Evolutionary conservation across 176 grass and related monocot species (phyloP), one percentile per base, ranked within the genome.

Genomic region (Musa acuminata): DNA sequence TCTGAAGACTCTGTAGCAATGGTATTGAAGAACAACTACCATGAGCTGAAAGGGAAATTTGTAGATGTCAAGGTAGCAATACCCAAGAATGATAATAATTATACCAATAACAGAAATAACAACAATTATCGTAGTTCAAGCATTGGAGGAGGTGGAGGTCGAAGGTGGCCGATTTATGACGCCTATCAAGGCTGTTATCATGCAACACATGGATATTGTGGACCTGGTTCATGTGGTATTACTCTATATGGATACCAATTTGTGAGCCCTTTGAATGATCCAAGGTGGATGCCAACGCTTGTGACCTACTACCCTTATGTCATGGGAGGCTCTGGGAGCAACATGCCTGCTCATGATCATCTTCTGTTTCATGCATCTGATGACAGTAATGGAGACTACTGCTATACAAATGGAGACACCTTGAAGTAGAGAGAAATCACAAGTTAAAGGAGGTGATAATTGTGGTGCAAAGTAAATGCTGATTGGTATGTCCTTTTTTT

Each of bases 21-120:
- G 58, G 82, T 89, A 20, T 60, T 92, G 63, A 17, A 89, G 57
- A 78, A 58, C 2, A 68, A 48, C 11, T 87, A 82, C 24, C 82
- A 92, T 72, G 52, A 85, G 19, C 66, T 96, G 29, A 87, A 89
- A 51, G 92, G 84, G 11, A 84, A 43, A 16, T 60, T 43, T 1
- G 79, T 86, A 9, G 84, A 92, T 71, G 72, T 78, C 0, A 92
- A 89, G 24, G 23, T 9, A 2, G 86, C 80, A 0, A 29, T 87
- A 27, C 89, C 89, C 17, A 89, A 76, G 20, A 69, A 72, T 21
- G 0, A 73, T 54, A 1, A 87, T 88, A 17, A 84, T 62, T 51
- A 17, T 21, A 73, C 73, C 67, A 72, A 73, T 54, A 29, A 57
- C 20, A 75, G 21, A 16, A 55, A 75, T 11, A 55, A 64, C 58